Conservation (phyloP, 1,284 basidiomycete genomes). For the Sporisorium exsertum region DNA sequence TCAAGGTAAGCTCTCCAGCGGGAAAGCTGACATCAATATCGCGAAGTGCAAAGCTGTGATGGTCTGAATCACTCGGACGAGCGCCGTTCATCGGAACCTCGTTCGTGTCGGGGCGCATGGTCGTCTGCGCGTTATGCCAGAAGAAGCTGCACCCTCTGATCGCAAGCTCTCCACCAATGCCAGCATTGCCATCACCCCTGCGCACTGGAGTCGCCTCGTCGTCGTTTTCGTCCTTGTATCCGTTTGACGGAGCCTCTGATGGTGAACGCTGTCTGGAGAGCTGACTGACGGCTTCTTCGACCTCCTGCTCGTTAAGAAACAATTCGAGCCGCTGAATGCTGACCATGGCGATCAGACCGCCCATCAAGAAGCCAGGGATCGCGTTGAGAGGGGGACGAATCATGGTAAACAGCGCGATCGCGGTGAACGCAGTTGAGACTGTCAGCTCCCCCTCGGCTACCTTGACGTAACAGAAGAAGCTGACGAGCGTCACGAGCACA, state of each 20-base stretch:
- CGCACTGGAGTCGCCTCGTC: constrained; percentile 73
- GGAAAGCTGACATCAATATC: constrained; percentile 53
- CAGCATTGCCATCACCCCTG: constrained; percentile 73
- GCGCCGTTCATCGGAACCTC: neutral
- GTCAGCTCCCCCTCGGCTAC: constrained; percentile 53
- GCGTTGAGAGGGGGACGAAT: constrained; percentile 58
- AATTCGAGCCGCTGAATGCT: constrained; percentile 83
- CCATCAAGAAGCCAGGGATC: constrained; percentile 71
- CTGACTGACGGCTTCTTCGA: constrained; percentile 66
- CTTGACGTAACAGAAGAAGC: constrained; percentile 62
- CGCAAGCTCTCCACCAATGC: constrained; percentile 4
- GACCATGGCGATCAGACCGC: constrained; percentile 73
- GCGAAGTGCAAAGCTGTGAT: constrained; percentile 26
- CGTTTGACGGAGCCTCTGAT: constrained; percentile 62
- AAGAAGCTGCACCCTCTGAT: constrained; percentile 23
- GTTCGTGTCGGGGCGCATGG: constrained; percentile 5
- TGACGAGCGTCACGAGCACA: constrained; percentile 54
- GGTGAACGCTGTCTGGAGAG: constrained; percentile 17
- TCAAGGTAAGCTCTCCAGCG: constrained; percentile 41
- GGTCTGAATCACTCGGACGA: neutral
- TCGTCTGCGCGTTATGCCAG: constrained; percentile 20
- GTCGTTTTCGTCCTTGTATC: constrained; percentile 70
- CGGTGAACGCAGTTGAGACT: constrained; percentile 57
- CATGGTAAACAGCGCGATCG: constrained; percentile 54
- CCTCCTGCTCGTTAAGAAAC: constrained; percentile 86